phyloP scores from a whole-genome alignment of 2,329 filamentous ascomycete species.

The Stagonosporopsis cucurbitacearum region DNA sequence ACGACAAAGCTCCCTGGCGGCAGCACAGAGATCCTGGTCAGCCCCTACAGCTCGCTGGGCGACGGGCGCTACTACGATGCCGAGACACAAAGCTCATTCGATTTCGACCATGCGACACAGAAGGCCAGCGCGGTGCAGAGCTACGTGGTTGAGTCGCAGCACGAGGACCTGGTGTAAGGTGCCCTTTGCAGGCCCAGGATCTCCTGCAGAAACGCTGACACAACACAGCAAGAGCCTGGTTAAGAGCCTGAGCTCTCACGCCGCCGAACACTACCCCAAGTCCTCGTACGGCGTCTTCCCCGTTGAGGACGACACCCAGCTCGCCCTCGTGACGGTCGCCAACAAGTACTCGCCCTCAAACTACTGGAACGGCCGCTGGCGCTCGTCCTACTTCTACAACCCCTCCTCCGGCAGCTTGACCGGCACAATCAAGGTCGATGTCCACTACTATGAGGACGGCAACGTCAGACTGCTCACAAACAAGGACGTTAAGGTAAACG shows the following conservation, averaged over 20 bases:
- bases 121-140: conserved; percentile 85
- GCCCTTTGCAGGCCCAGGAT: not conserved
- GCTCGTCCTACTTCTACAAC: conserved; percentile 81
- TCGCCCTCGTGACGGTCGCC: conserved; percentile 85
- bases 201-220: conserved; percentile 1
- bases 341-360: conserved; percentile 99
- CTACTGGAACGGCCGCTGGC: conserved; percentile 99
- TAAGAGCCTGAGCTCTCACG: conserved; percentile 77
- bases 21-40: conserved; percentile 80
- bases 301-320: conserved; percentile 72
- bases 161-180: conserved; percentile 80
- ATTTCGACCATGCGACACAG: conserved; percentile 83
- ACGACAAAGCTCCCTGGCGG: conserved; percentile 89
- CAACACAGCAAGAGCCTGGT: conserved; percentile 75
- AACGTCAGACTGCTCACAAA: conserved; percentile 93
- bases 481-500: conserved; percentile 71
- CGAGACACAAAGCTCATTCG: conserved; percentile 85
- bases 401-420: conserved; percentile 71
- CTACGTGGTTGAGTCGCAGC: conserved; percentile 75
- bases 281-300: conserved; percentile 85
- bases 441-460: conserved; percentile 99
- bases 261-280: conserved; percentile 86
- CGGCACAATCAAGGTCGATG: conserved; percentile 88
- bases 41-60: conserved; percentile 81
- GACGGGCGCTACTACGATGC: conserved; percentile 88